These are phyloP conservation scores for Aspergillus viridinutans DNA, from an alignment of 2,329 filamentous ascomycete genomes.

Conservation along the genomic window DNA sequence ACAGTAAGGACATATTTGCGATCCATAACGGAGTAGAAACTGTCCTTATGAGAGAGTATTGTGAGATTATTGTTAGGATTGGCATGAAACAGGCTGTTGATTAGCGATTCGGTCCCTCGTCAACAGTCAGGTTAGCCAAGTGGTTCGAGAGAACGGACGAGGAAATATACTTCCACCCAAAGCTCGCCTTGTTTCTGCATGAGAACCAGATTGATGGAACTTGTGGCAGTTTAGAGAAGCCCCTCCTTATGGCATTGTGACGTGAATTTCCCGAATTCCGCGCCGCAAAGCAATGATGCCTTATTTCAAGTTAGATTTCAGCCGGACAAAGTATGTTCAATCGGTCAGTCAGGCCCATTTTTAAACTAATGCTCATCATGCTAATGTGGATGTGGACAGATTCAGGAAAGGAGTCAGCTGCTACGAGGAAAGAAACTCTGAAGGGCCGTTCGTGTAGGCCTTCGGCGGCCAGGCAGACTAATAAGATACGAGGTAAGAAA, in stretches of 20 bases:
- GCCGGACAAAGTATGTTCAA: conserved; percentile 1
- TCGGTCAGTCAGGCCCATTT: background rate
- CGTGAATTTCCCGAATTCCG: background rate
- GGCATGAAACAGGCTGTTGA: background rate
- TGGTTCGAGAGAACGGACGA: background rate
- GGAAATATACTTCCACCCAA: conserved; percentile 6
- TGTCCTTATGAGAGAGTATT: background rate
- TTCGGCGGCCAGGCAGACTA: background rate
- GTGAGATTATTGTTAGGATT: background rate
- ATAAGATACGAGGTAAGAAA: background rate
- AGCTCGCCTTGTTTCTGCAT: conserved; percentile 14
- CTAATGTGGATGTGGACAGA: background rate
- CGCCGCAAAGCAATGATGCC: conserved; percentile 13
- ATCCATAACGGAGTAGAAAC: background rate
- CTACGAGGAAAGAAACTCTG: background rate
- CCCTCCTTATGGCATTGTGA: background rate
- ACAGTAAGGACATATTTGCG: background rate
- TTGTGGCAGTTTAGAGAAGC: background rate
- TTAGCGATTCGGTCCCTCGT: background rate
- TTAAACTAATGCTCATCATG: background rate
- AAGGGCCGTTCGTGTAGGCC: background rate
- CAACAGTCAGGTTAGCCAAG: background rate
- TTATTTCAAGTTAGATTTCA: conserved; percentile 7
- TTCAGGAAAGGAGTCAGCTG: background rate
- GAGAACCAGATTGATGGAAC: conserved; percentile 5